Percentiles rank a stretch among this genome's conserved stretches.
phyloP scores from a whole-genome alignment of 2,329 filamentous ascomycete genomes.

The Pseudocercospora cruenta region DNA sequence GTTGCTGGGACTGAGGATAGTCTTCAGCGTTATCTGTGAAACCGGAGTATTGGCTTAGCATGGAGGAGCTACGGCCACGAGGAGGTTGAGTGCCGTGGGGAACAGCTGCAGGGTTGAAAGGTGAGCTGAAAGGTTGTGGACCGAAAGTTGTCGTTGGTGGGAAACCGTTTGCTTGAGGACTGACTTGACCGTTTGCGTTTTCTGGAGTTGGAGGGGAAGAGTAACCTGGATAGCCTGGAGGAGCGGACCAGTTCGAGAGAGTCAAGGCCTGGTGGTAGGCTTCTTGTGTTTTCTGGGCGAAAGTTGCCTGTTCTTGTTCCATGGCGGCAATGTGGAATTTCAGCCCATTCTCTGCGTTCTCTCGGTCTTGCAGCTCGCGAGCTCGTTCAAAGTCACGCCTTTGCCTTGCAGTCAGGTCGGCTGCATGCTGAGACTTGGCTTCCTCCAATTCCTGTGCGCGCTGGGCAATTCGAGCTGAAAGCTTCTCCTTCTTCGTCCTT shows the following conservation, averaged over 20 bases:
- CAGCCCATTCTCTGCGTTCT: conserved; percentile 45
- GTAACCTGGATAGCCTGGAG: conserved; percentile 30
- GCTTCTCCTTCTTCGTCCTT: conserved; percentile 72
- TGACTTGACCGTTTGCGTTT: conserved; percentile 42
- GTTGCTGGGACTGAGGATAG: conserved; percentile 29
- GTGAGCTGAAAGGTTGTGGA: conserved; percentile 31
- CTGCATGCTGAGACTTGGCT: conserved; percentile 71
- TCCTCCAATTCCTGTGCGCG: conserved; percentile 73
- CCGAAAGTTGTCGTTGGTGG: conserved; percentile 25
- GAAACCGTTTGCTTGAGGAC: conserved; percentile 26
- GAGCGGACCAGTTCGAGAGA: conserved; percentile 32
- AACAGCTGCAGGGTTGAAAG: conserved; percentile 28
- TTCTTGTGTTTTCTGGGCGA: conserved; percentile 45
- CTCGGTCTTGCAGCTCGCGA: conserved; percentile 34
- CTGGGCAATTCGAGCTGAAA: conserved; percentile 70
- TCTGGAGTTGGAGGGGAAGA: conserved; percentile 61
- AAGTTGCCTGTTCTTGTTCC: conserved; percentile 41
- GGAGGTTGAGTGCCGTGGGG: conserved; percentile 18
- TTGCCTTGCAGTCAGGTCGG: conserved; percentile 40
- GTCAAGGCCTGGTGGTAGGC: conserved; percentile 43
- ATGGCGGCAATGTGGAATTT: conserved; percentile 44
- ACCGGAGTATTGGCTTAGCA: conserved; percentile 56
- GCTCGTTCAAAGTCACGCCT: conserved; percentile 39
- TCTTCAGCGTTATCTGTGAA: conserved; percentile 50
- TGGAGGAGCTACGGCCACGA: conserved; percentile 55